These are phyloP conservation scores for Blastocystis sp. DNA, from an alignment of 352 stramenopile species.

Conservation along the genomic window DNA sequence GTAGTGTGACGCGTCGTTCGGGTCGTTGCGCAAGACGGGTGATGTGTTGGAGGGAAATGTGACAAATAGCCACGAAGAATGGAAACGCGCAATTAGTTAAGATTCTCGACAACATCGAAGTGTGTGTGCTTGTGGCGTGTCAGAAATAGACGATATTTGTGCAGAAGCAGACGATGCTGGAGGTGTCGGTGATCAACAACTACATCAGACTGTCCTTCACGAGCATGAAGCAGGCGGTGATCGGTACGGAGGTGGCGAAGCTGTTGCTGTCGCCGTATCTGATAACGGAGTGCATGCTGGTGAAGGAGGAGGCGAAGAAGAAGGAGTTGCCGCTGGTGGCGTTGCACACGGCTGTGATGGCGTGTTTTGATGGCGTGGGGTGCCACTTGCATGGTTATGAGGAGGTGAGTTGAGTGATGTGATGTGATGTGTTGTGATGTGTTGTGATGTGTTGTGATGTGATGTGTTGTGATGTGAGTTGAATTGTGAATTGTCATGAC, in stretches of 20 bases:
- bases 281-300: constrained; percentile 14
- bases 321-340: background rate
- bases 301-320: too few relatives aligned
- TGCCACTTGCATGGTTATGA: background rate
- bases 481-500: too few relatives aligned
- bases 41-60: background rate
- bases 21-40: background rate
- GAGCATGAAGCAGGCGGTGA: background rate
- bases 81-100: background rate
- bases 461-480: too few relatives aligned
- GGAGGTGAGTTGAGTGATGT: background rate
- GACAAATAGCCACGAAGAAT: background rate
- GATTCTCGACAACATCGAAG: constrained; percentile 22
- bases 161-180: background rate
- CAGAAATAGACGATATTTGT: background rate
- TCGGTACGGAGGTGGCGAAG: background rate
- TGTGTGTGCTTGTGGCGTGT: background rate
- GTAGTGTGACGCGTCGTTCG: constrained; percentile 26
- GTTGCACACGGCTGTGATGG: background rate
- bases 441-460: too few relatives aligned
- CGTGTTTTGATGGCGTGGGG: constrained; percentile 25
- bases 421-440: background rate
- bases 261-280: constrained; percentile 40
- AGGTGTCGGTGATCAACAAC: constrained; percentile 12
- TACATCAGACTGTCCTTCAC: constrained; percentile 43